These are phyloP conservation scores for Ceratorhiza oryzae-sativae DNA, from an alignment of 1,284 basidiomycete genomes.

Conservation along the genomic window DNA sequence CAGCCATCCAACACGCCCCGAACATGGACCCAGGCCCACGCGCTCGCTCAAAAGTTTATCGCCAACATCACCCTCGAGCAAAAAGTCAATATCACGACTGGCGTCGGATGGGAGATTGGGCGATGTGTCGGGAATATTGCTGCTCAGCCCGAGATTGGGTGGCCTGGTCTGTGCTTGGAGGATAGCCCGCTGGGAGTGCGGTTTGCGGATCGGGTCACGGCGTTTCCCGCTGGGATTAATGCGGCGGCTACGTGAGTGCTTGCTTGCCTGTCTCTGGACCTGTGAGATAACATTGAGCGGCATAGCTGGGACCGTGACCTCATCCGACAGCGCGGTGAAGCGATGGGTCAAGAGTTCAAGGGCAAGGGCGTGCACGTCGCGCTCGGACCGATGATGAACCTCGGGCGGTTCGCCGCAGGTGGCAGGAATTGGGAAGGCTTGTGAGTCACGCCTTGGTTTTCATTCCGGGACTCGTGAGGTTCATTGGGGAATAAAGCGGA, in stretches of 20 bases:
- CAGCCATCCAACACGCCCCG: conserved; percentile 32
- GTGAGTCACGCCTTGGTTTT: not conserved
- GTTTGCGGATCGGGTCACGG: conserved; percentile 42
- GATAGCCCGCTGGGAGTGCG: conserved; percentile 42
- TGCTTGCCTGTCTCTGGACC: not conserved
- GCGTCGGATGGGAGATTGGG: conserved; percentile 40
- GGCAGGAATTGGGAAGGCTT: conserved; percentile 44
- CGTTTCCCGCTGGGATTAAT: conserved; percentile 44
- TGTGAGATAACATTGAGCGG: not conserved
- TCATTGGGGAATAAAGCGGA: conserved; percentile 21
- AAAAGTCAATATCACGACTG: conserved; percentile 43
- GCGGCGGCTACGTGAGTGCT: conserved; percentile 39
- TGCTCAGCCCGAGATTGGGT: conserved; percentile 29
- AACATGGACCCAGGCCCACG: conserved; percentile 32
- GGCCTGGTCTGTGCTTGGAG: conserved; percentile 39
- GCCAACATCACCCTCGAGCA: conserved; percentile 39
- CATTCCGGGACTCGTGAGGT: not conserved
- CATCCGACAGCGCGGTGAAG: conserved; percentile 41
- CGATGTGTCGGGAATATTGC: conserved; percentile 42
- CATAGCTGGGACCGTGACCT: conserved; percentile 39
- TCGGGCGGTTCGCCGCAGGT: conserved; percentile 39
- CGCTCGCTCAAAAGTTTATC: conserved; percentile 29
- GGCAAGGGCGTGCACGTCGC: conserved; percentile 44
- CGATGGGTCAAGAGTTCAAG: conserved; percentile 44
- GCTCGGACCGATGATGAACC: conserved; percentile 40